Percentiles rank a stretch among this genome's conserved stretches.
These are phyloP conservation scores for Pueraria montana DNA, from an alignment of 306 rosid species.

Conservation along the genomic window DNA sequence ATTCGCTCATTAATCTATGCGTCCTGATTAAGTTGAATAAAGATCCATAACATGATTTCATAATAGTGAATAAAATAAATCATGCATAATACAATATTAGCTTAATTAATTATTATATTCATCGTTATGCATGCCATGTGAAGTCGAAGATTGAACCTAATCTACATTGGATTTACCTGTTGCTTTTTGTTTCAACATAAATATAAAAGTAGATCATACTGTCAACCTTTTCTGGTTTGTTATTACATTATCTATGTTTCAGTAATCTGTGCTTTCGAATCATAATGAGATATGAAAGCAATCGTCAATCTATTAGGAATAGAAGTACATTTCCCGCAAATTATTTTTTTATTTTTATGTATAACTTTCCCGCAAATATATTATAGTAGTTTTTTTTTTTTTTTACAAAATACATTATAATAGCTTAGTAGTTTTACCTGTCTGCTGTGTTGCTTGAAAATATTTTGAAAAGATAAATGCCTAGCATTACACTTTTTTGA, in stretches of 20 bases:
- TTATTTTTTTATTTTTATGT: no score
- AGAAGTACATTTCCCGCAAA: neutral
- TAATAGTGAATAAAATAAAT: neutral
- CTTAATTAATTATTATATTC: conserved; percentile 30
- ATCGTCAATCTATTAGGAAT: neutral
- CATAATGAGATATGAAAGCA: neutral
- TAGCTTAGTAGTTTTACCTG: neutral
- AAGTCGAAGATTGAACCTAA: conserved; percentile 45
- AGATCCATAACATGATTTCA: conserved; percentile 27
- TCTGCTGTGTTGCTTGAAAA: neutral
- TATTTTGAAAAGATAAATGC: neutral
- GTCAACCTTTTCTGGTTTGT: conserved; percentile 12
- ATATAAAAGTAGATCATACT: conserved; percentile 25
- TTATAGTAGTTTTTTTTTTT: no score
- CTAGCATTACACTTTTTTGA: no score
- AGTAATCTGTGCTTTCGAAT: neutral
- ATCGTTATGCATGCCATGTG: conserved; percentile 55
- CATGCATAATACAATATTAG: neutral
- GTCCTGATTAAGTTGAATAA: conserved; percentile 10
- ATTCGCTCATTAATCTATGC: conserved; percentile 32
- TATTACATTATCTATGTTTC: neutral
- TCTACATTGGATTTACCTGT: conserved; percentile 44
- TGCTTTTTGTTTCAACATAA: conserved; percentile 27
- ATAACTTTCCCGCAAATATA: neutral
- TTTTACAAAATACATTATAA: no score